phyloP scores from a whole-genome alignment of 2,329 filamentous ascomycete species.

The Pseudomassariella vexata region DNA sequence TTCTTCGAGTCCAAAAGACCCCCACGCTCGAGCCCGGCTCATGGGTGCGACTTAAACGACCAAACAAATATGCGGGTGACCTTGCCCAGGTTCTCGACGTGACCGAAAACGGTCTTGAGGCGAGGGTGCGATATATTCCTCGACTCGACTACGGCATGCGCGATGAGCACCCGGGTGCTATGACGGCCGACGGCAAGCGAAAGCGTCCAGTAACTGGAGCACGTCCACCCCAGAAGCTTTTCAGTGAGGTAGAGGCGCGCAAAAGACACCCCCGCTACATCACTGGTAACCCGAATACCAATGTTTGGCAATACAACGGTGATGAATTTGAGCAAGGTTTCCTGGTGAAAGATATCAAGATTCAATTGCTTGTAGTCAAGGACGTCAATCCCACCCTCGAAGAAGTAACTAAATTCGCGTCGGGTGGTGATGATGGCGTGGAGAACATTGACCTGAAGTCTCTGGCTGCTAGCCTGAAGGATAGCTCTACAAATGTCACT shows the following conservation, averaged over 20 bases:
- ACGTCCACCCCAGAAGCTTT: constrained; percentile 80
- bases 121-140: constrained; percentile 81
- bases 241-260: constrained; percentile 87
- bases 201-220: constrained; percentile 66
- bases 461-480: constrained; percentile 83
- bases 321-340: constrained; percentile 93
- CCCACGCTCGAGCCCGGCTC: constrained; percentile 79
- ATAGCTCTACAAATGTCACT: constrained; percentile 71
- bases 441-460: constrained; percentile 91
- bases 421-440: constrained; percentile 82
- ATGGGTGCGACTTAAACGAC: constrained; percentile 82
- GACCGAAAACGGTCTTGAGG: constrained; percentile 86
- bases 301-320: constrained; percentile 77
- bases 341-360: constrained; percentile 87
- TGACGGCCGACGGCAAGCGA: constrained; percentile 62
- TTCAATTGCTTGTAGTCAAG: constrained; percentile 77
- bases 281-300: constrained; percentile 66
- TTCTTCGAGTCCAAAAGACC: constrained; percentile 85
- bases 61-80: constrained; percentile 78
- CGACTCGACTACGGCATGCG: constrained; percentile 86
- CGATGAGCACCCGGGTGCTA: constrained; percentile 56
- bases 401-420: constrained; percentile 91
- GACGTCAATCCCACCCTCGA: constrained; percentile 91
- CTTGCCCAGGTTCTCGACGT: constrained; percentile 89
- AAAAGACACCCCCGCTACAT: constrained; percentile 70